A percentile compares a stretch with the other conserved stretches of the same genome.
phyloP scores from a whole-genome alignment of 2,329 filamentous ascomycete species.

The Alternaria brassicae region DNA sequence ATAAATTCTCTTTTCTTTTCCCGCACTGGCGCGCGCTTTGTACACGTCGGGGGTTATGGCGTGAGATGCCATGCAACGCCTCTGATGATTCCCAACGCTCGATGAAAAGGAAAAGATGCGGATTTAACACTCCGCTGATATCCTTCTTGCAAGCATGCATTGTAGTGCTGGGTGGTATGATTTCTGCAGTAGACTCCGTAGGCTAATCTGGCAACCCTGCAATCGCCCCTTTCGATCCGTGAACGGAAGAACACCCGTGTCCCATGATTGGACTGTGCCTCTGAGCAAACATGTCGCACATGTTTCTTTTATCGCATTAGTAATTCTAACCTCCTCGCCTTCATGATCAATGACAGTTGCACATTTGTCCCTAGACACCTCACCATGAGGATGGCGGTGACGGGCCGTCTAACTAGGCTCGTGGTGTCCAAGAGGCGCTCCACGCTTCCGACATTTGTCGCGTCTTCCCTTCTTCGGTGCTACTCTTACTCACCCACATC shows the following conservation, averaged over 20 bases:
- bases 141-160: neutral
- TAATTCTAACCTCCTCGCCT: neutral
- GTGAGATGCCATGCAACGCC: neutral
- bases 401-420: neutral
- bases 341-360: neutral
- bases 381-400: neutral
- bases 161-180: neutral
- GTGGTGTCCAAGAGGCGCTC: slow-evolving; percentile 12
- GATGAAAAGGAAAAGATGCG: neutral
- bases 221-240: neutral
- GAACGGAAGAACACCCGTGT: neutral
- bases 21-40: neutral
- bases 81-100: neutral
- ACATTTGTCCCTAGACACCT: neutral
- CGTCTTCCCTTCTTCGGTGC: slow-evolving; percentile 10
- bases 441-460: slow-evolving; percentile 3
- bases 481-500: slow-evolving; percentile 9
- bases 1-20: neutral
- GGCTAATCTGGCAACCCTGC: neutral
- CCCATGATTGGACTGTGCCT: neutral
- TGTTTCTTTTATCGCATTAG: slow-evolving; percentile 1
- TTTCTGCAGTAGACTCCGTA: neutral
- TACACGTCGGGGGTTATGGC: neutral
- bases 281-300: neutral
- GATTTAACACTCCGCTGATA: neutral